phyloP scores from a whole-genome alignment of 2,329 filamentous ascomycete genomes.

The Colletotrichum chlorophyti region DNA sequence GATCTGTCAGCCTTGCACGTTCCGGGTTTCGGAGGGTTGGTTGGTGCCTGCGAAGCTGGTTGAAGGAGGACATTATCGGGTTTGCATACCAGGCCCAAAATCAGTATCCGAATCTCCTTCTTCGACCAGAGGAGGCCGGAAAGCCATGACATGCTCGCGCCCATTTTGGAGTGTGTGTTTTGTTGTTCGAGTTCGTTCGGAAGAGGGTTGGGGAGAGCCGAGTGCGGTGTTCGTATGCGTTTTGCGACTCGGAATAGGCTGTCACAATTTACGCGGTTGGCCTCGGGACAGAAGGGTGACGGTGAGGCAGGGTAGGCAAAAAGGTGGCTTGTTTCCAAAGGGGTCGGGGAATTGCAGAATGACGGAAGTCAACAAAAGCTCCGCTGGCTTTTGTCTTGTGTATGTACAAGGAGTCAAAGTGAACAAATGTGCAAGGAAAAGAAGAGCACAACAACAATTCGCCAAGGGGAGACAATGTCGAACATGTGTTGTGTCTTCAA shows the following conservation, averaged over 20 bases:
- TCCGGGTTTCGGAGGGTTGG: slow-evolving; percentile 4
- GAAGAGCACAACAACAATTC: background rate
- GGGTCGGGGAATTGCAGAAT: background rate
- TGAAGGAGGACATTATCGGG: no score
- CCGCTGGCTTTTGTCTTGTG: slow-evolving; percentile 2
- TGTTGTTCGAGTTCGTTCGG: slow-evolving; percentile 5
- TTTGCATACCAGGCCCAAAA: slow-evolving; percentile 81
- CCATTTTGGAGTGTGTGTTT: slow-evolving; percentile 57
- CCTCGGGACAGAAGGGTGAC: slow-evolving; percentile 12
- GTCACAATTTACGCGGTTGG: slow-evolving; percentile 21
- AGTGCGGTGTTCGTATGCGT: slow-evolving; percentile 1
- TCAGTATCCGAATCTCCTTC: slow-evolving; percentile 97
- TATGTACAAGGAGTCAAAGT: slow-evolving; percentile 1
- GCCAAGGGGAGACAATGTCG: no score
- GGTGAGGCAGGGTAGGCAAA: slow-evolving; percentile 16
- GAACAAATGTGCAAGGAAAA: slow-evolving; percentile 7
- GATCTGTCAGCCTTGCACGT: slow-evolving; percentile 17
- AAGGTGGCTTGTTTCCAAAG: slow-evolving; percentile 28
- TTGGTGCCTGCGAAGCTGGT: background rate
- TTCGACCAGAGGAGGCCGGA: slow-evolving; percentile 83
- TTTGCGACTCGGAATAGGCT: slow-evolving; percentile 8
- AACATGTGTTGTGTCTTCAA: no score
- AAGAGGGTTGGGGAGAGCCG: background rate
- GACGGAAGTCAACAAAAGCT: slow-evolving; percentile 1
- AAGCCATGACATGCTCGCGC: slow-evolving; percentile 71